Evolutionary conservation across 176 grass and related monocot species (phyloP), one percentile per base, ranked within the genome.

Genomic region (Ampelocalamus luodianensis): DNA sequence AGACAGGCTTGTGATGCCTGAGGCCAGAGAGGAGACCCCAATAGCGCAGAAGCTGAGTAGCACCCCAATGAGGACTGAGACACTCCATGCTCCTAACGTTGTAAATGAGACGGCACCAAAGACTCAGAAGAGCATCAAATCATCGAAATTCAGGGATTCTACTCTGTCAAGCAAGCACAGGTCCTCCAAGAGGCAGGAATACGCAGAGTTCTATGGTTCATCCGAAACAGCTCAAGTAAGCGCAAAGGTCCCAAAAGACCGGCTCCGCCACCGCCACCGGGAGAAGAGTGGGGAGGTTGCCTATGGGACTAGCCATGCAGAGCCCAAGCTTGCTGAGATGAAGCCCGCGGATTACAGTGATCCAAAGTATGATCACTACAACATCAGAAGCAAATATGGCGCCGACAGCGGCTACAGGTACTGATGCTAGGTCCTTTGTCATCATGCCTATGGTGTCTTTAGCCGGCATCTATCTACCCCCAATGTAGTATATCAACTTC

Each of bases 181-280:
- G 84, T 90, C 96, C 62, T 91, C 91, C n/a, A 99, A 94, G 88
- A 89, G 91, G 75, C 91, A 89, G 82, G 96, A 99, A 4, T 96
- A 85, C 18, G 88, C 78, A 0, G 93, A 91, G 58, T 94, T 96
- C 67, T 99, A 99, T 10, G 84, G 91, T 51, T 72, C 81, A 1
- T 83, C 86, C 0, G 93, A 99, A 53, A 26, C 91, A 5, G 58
- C 89, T 66, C 83, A 88, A 16, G 37, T 88, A 36, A 74, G 81
- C 14, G 20, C 86, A 5, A 95, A 99, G 91, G 71, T 80, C 40
- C 88, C 81, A 14, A 99, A 99, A 79, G 96, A 99, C 67, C 77
- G 96, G 34, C 83, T 89, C 63, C 89, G 93, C 18, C 88, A 96
- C 79, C 89, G 96, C 34, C 93, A 96, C 64, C 79, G 88, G 18